A percentile compares a stretch with the other conserved stretches of the same genome.
These are phyloP conservation scores for Annulohypoxylon moriforme DNA, from an alignment of 495 filamentous ascomycete species.

Conservation along the genomic window DNA sequence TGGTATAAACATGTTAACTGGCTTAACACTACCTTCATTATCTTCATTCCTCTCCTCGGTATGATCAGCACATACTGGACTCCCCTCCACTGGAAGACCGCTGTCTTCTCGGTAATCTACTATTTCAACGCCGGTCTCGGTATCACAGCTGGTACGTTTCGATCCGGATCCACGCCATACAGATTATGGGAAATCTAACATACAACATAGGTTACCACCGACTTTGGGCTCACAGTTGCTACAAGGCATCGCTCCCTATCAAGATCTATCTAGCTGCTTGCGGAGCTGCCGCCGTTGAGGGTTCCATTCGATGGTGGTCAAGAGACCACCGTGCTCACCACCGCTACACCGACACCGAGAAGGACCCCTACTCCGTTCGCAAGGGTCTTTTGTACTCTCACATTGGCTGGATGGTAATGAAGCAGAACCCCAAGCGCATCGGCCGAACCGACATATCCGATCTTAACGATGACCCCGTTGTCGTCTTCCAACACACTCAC, in stretches of 20 bases:
- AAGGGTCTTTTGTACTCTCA: slow-evolving; percentile 98
- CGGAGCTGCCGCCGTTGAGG: slow-evolving; percentile 95
- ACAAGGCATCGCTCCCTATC: slow-evolving; percentile 87
- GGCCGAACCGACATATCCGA: slow-evolving; percentile 98
- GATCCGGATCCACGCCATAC: not conserved
- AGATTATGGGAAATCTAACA: slow-evolving; percentile 34
- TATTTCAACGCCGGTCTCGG: slow-evolving; percentile 93
- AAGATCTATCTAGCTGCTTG: slow-evolving; percentile 92
- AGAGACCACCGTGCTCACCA: slow-evolving; percentile 97
- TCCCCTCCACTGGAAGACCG: slow-evolving; percentile 79
- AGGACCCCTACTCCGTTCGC: slow-evolving; percentile 98
- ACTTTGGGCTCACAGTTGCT: slow-evolving; percentile 95
- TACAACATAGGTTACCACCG: slow-evolving; percentile 77
- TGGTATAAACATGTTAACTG: slow-evolving; percentile 99
- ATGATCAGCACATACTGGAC: slow-evolving; percentile 84
- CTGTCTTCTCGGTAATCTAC: slow-evolving; percentile 83
- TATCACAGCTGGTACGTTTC: slow-evolving; percentile 79
- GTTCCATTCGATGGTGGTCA: slow-evolving; percentile 97
- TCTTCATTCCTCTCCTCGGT: slow-evolving; percentile 83
- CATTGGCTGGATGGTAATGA: slow-evolving; percentile 93
- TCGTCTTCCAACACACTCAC: slow-evolving; percentile 94
- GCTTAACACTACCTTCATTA: slow-evolving; percentile 88
- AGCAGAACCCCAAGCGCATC: slow-evolving; percentile 92
- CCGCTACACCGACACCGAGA: slow-evolving; percentile 98
- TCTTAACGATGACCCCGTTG: slow-evolving; percentile 93